Evolutionary conservation across 257 asterid genomes (phyloP), one percentile per base, ranked within the genome.

Genomic region (Primulina huaijiensis): DNA sequence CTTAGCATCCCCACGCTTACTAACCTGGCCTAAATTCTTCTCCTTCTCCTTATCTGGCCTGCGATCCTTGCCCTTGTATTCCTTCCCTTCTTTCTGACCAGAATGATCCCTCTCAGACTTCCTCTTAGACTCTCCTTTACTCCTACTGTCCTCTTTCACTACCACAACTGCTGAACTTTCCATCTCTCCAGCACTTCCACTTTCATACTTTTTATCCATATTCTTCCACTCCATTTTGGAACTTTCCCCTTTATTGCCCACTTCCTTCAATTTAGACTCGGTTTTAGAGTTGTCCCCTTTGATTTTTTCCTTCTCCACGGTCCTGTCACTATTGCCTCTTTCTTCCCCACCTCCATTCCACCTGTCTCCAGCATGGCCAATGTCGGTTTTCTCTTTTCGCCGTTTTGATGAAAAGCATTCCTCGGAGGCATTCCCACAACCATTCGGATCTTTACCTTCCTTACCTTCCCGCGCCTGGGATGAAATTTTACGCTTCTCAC

Each of bases 401-500:
- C 98, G 74, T 71, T 91, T 94, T 3, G 95, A 83, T 2, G 96
- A 79, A 65, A 77, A 89, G 67, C 84, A 83, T 80, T 88, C 97
- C 76, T 88, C 97, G 12, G 78, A 30, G 34, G 66, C 91, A 76
- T 90, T 85, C 56, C 84, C 89, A 70, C 73, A 78, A 19, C 83
- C 85, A 74, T 79, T 71, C 82, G 81, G 87, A 86, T 88, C 91
- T 67, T 83, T 87, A 40, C 83, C 72, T 21, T 82, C 95, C 74
- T 78, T 85, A 34, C 83, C 83, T 70, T 89, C 96, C 60, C 88
- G 78, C 60, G 74, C 57, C 74, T 80, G 86, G 11, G 89, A 84
- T 17, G 88, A 81, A 46, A 81, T 80, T 61, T 94, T 91, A 6
- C 99, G 90, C 86, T 94, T 94, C 73, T 94, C 99, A 59, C 97